Percentiles rank a stretch among this genome's conserved stretches.
phyloP scores from a whole-genome alignment of 352 stramenopile species.

The Globisporangium heterothallicum region DNA sequence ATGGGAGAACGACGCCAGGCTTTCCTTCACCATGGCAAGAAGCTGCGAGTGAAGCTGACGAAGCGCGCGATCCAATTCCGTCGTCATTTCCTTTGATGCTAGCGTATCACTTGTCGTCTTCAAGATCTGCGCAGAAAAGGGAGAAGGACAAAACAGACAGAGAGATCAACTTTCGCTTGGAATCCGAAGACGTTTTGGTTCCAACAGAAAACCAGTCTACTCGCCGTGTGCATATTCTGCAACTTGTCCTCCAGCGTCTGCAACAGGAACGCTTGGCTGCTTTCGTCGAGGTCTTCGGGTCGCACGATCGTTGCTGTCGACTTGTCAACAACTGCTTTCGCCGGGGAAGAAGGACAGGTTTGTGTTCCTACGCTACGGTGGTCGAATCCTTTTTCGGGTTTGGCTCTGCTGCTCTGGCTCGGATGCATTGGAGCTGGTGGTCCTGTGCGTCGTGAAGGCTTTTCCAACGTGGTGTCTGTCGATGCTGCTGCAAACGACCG shows the following conservation, averaged over 20 bases:
- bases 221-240: constrained; percentile 1
- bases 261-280: not conserved
- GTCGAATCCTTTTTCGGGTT: constrained; percentile 3
- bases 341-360: too few species aligned
- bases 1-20: constrained; percentile 1
- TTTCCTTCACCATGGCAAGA: constrained; percentile 23
- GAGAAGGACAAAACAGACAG: not conserved
- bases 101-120: constrained; percentile 21
- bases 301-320: not conserved
- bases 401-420: constrained; percentile 1
- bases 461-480: not conserved
- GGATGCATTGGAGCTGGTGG: not conserved
- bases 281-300: constrained; percentile 1
- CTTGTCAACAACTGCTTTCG: not conserved
- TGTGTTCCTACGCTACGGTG: too few species aligned
- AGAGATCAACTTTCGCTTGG: not conserved
- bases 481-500: not conserved
- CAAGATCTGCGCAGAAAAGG: constrained; percentile 20
- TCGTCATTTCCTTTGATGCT: constrained; percentile 11
- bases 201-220: too few species aligned
- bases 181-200: not conserved
- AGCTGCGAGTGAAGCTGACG: constrained; percentile 33
- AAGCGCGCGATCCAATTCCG: constrained; percentile 27
- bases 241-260: not conserved
- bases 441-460: not conserved